Percentiles rank a stretch among this genome's conserved stretches.
Conservation (phyloP, 345 rosid genomes). For the Citrus hindsii region DNA sequence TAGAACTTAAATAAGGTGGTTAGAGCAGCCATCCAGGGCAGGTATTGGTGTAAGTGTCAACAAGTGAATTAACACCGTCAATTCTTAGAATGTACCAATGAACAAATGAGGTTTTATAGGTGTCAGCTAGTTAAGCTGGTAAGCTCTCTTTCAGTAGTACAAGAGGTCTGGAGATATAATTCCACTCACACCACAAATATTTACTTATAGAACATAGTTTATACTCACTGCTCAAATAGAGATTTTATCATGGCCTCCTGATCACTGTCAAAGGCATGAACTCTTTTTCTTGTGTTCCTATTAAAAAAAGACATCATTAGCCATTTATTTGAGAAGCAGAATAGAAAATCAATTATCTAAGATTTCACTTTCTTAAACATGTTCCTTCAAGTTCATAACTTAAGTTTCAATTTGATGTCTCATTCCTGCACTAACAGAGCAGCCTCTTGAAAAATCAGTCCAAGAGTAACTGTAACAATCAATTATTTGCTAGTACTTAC, state of each 20-base stretch:
- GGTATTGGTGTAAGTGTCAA: background rate
- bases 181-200: background rate
- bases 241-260: constrained; percentile 68
- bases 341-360: constrained; percentile 1
- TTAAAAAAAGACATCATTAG: constrained; percentile 19
- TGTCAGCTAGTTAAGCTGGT: background rate
- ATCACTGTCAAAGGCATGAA: constrained; percentile 60
- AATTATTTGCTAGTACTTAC: constrained; percentile 40
- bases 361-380: background rate
- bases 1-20: background rate
- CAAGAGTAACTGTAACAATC: background rate
- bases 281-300: constrained; percentile 75
- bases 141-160: background rate
- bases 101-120: background rate
- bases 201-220: background rate
- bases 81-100: background rate
- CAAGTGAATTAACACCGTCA: background rate
- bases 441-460: background rate
- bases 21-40: background rate
- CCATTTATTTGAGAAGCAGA: constrained; percentile 15
- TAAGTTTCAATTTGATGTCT: background rate
- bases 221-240: constrained; percentile 77
- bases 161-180: background rate
- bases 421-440: background rate
- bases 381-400: constrained; percentile 6